These are phyloP conservation scores for Paraleonurus japonicus DNA, from an alignment of 257 asterid genomes.

Conservation along the genomic window DNA sequence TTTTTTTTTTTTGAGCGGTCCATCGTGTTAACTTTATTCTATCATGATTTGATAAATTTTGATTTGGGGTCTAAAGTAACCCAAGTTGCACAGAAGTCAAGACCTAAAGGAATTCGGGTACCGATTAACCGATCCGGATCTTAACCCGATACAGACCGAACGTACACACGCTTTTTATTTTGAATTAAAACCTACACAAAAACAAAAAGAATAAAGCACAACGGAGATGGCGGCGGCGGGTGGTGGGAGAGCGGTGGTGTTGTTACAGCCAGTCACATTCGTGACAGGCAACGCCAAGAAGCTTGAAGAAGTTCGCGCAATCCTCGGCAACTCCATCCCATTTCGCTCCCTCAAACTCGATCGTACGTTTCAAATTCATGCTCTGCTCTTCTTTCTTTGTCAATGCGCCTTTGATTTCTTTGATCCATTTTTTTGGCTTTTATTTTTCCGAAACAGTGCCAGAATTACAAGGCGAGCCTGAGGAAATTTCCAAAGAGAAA, in stretches of 20 bases:
- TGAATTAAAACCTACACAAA: neutral
- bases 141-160: neutral
- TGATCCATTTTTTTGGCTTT: neutral
- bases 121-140: no score
- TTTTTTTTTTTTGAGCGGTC: no score
- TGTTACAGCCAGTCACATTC: conserved; percentile 81
- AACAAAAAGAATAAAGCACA: neutral
- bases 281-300: conserved; percentile 94
- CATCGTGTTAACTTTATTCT: no score
- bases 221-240: conserved; percentile 54
- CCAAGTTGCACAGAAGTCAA: no score
- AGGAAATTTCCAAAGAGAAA: conserved; percentile 89
- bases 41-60: no score
- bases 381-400: conserved; percentile 6
- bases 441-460: conserved; percentile 50
- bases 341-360: conserved; percentile 83
- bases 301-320: conserved; percentile 84
- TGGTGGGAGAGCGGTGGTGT: conserved; percentile 38
- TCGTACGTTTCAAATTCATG: conserved; percentile 29
- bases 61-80: no score
- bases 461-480: conserved; percentile 95
- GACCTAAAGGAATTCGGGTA: no score
- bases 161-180: no score
- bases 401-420: neutral
- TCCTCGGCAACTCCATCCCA: conserved; percentile 81